Evolutionary conservation across 2,329 filamentous ascomycete species (phyloP).

Genomic region (Pyrenochaeta sp.): DNA sequence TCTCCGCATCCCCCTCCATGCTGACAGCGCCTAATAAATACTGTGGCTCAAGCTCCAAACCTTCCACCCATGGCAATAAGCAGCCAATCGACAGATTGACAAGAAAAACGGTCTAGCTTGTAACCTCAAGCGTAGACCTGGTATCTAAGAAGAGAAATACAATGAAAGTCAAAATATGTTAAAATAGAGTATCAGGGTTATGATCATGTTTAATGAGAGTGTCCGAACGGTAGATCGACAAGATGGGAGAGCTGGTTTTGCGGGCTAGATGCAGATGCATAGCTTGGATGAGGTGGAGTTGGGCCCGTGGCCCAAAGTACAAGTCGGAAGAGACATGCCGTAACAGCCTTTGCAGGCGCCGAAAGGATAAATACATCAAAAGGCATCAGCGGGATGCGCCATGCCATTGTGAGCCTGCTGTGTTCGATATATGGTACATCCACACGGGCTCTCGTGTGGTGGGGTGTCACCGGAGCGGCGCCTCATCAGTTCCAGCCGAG

Average conservation of each 20-base stretch:
- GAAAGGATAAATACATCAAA: constrained; percentile 31
- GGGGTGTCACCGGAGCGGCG: background rate
- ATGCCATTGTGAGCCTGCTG: constrained; percentile 10
- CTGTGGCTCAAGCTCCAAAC: constrained; percentile 25
- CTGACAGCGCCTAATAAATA: constrained; percentile 31
- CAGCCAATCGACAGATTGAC: constrained; percentile 27
- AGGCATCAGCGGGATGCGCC: constrained; percentile 6
- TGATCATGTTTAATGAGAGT: constrained; percentile 45
- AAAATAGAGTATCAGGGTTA: constrained; percentile 41
- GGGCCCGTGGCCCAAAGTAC: no score
- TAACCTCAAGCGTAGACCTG: constrained; percentile 43
- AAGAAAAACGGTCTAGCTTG: constrained; percentile 46
- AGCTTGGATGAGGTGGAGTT: constrained; percentile 27
- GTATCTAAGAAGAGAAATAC: constrained; percentile 54
- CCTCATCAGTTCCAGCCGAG: constrained; percentile 87
- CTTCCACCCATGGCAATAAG: constrained; percentile 20
- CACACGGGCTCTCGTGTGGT: constrained; percentile 28
- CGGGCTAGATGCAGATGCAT: constrained; percentile 24
- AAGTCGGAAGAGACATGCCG: constrained; percentile 15
- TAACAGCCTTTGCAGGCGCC: background rate
- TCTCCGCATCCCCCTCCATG: constrained; percentile 18
- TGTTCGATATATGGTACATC: constrained; percentile 40
- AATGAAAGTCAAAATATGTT: constrained; percentile 35
- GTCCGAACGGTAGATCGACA: constrained; percentile 40
- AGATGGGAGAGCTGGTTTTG: constrained; percentile 20